Evolutionary conservation across 768 basidiomycete species (phyloP), one percentile per base, ranked within the genome.

Genomic region (Antrodiella citrinella): DNA sequence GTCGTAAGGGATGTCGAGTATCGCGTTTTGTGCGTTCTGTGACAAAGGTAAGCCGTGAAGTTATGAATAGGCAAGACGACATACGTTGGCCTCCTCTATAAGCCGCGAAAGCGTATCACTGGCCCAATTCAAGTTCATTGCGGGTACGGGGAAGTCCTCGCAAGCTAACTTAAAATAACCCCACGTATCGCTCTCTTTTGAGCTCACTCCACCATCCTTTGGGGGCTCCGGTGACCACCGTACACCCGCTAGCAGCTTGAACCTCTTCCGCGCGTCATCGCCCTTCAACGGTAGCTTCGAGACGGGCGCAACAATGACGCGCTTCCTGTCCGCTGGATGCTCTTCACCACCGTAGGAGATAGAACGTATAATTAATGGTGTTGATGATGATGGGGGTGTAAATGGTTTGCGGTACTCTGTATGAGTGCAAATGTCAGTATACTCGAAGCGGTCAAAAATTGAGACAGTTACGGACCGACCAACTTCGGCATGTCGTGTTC

Each of bases 91-190:
- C 59, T 84, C 84, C n/a, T 66, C 67, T 54, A 97, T 64, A 40
- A 99, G 68, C 57, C 76, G 70, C 60, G 93, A 87, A 49, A 99
- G 66, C 13, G 81, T 76, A 62, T 98, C 94, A 56, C 86, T 87
- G 38, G 87, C 90, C 87, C 91, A 95, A 66, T 94, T 95, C 59
- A 95, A 71, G 67, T 99, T 99, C 87, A 89, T 85, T 22, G 80
- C 74, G 1, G 83, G 78, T 56, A 79, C 74, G 4, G 83, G 81
- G 66, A 91, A 95, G 65, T 86, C 80, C 59, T 97, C 94, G 62
- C 89, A 92, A 0, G 86, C 77, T 53, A 98, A 87, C 70, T 93
- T 93, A 67, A 99, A 72, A 68, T 79, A 94, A 3, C 94, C 94
- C 50, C 90, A 77, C 47, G 75, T 72, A 9, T 62, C 66, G 43